Evolutionary conservation across 345 rosid genomes (phyloP), one percentile per base, ranked within the genome.

Genomic region (Eucalyptus sp.): DNA sequence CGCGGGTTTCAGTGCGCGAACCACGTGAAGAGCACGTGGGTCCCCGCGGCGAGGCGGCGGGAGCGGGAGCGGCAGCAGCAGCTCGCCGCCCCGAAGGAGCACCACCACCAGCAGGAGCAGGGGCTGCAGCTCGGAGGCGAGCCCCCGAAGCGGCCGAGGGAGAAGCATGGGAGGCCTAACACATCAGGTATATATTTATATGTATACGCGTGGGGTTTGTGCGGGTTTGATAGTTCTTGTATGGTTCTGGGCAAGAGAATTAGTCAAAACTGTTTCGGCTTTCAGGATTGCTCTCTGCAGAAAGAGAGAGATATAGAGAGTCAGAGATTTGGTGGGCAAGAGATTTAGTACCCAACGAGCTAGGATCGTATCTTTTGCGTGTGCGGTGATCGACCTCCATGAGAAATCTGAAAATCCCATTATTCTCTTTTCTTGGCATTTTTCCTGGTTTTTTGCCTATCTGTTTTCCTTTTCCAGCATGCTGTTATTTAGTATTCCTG

Each of bases 11-110:
- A 95, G 1, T 96, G 99, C 91, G 90, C 90, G 60, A 96, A 97
- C 81, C 99, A 96, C 92, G 95, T 96, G 27, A 96, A 93, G 88
- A 96, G 98, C 93, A 96, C 99, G 25, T 96, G 99, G 99, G 98
- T 96, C 89, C 96, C 99, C 18, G 98, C 99, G 13, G 90, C 98
- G 2, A 96, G 90, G 88, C 96, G 99, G 93, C 95, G 98, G 5
- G 99, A 96, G 88, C 89, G 56, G 56, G 56, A 52, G 10, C 58
- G 96, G 64, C 93, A 92, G 68, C 92, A 90, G 50, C 91, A 89
- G 81, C 31, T 89, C 44, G 62, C 89, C 17, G n/a, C 87, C 89
- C 88, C 76, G 90, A 88, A 58, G 88, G 94, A 87, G 86, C 92
- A 52, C 10, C 24, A 50, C 20, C 93, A 29, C 80, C 85, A 33